Evolutionary conservation across 2,329 filamentous ascomycete species (phyloP).

Genomic region (Stachybotrys chartarum): DNA sequence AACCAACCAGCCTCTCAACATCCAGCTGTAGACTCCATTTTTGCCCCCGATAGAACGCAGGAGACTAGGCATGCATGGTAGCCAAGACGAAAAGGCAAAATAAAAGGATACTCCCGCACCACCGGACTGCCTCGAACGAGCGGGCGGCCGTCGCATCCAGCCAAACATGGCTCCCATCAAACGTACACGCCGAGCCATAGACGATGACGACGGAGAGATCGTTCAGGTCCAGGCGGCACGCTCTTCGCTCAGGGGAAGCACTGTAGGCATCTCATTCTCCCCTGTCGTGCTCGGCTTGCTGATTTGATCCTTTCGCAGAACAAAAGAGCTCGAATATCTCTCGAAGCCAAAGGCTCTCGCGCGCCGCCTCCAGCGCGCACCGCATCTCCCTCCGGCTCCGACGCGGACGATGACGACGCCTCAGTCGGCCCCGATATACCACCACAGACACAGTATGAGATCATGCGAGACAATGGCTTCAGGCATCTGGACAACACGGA

Average conservation of each 20-base stretch:
- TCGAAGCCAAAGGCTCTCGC: slow-evolving; percentile 10
- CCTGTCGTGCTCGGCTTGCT: slow-evolving; percentile 2
- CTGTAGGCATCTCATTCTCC: neutral
- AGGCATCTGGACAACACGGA: slow-evolving; percentile 49
- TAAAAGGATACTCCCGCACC: neutral
- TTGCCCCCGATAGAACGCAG: neutral
- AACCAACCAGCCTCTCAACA: neutral
- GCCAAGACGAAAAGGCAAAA: no score
- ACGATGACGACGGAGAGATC: slow-evolving; percentile 23
- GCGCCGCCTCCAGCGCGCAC: slow-evolving; percentile 8
- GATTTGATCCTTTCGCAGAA: slow-evolving; percentile 9
- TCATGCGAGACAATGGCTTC: slow-evolving; percentile 52
- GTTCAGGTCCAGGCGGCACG: slow-evolving; percentile 30
- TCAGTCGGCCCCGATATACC: slow-evolving; percentile 23
- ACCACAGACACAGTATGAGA: slow-evolving; percentile 53
- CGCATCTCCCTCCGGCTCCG: slow-evolving; percentile 13
- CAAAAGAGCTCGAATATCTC: slow-evolving; percentile 26
- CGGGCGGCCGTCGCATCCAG: slow-evolving; percentile 1
- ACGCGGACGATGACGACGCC: slow-evolving; percentile 23
- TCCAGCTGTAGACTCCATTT: neutral
- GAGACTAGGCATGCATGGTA: no score
- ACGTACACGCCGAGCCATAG: slow-evolving; percentile 30
- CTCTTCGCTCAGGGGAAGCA: slow-evolving; percentile 28
- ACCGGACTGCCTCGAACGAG: neutral
- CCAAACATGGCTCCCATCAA: slow-evolving; percentile 28